Base-by-base conservation (phyloP, 2,329 filamentous ascomycete genomes). In the Phaeosphaeriaceae sp. region DNA sequence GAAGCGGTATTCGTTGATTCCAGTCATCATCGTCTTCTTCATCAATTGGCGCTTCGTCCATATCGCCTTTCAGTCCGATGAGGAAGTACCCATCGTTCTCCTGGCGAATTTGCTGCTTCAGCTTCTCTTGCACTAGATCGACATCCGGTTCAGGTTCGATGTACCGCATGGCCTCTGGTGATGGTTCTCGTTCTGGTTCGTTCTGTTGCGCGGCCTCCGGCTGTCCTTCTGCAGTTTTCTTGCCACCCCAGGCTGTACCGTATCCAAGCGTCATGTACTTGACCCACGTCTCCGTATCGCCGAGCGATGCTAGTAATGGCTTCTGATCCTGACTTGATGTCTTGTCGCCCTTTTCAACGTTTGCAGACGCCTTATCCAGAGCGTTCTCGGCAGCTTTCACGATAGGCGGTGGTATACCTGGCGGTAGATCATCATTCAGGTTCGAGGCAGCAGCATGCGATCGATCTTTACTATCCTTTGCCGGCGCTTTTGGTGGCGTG, bases 21-120 rank as follows among this genome's bases (percentile, higher is more conserved):
- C 75, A 78, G 13, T 71, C 72, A 6, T 73, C 68, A 13, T 71
- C 69, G 22, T 76, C 69, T 2, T 77, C 76, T 21, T 74, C 77
- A 0, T 84, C 81, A 61, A 86, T 84, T 54, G 80, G 72, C 56
- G 60, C 72, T 44, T 86, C 83, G 13, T 88, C 85, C 30, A 91
- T 82, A 35, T 89, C 83, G 7, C 89, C 90, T 63, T 86, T 84
- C 6, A 93, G 82, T 0, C 91, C 91, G 56, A 94, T 85, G 22
- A 93, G 79, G 68, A 88, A 94, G 63, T 84, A 82, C 0, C 84
- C 85, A n/a, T 72, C 66, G 56, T 81, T 81, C 60, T 84, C 82
- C 17, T 69, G 71, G 13, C 60, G 72, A 28, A 79, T 77, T 54
- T 82, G 81, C 1, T 63, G 62, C 68, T 88, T 91, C 52, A 92